phyloP scores from a whole-genome alignment of 805 yeast genomes.

The Saturnispora besseyi region DNA sequence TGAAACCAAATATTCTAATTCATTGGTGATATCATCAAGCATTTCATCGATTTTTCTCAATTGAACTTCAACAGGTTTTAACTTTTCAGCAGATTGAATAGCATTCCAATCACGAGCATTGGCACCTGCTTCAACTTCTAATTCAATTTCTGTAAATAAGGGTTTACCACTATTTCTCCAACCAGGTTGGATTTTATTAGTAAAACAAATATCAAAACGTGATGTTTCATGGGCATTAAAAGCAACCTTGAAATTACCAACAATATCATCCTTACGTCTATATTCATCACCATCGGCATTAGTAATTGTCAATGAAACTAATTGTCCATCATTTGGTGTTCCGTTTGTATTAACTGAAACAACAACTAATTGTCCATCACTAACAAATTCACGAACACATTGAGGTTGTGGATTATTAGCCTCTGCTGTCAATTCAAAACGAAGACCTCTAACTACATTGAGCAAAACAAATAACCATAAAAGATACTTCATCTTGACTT shows the following conservation, averaged over 20 bases:
- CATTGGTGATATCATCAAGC: conserved; percentile 71
- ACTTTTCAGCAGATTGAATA: conserved; percentile 83
- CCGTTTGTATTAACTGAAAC: conserved; percentile 74
- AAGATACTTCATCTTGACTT: not conserved
- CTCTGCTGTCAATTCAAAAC: conserved; percentile 27
- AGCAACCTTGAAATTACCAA: conserved; percentile 63
- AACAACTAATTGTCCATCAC: conserved; percentile 79
- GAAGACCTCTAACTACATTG: conserved; percentile 16
- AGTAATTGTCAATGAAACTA: conserved; percentile 52
- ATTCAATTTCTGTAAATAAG: conserved; percentile 63
- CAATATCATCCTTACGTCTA: conserved; percentile 67
- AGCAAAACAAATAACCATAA: not conserved
- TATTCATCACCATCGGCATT: conserved; percentile 84
- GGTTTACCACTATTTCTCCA: conserved; percentile 28
- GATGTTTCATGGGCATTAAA: conserved; percentile 78
- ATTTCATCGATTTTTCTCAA: conserved; percentile 79
- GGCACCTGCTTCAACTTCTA: conserved; percentile 92
- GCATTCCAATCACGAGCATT: conserved; percentile 98
- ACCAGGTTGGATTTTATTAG: conserved; percentile 42
- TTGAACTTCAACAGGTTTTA: conserved; percentile 88
- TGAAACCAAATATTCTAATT: conserved; percentile 70
- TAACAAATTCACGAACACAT: conserved; percentile 88
- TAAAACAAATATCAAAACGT: conserved; percentile 88
- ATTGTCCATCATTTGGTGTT: conserved; percentile 77
- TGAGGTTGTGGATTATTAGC: conserved; percentile 38